Conservation (phyloP, 179 eudicot genomes). For the Patellifolia procumbens region DNA sequence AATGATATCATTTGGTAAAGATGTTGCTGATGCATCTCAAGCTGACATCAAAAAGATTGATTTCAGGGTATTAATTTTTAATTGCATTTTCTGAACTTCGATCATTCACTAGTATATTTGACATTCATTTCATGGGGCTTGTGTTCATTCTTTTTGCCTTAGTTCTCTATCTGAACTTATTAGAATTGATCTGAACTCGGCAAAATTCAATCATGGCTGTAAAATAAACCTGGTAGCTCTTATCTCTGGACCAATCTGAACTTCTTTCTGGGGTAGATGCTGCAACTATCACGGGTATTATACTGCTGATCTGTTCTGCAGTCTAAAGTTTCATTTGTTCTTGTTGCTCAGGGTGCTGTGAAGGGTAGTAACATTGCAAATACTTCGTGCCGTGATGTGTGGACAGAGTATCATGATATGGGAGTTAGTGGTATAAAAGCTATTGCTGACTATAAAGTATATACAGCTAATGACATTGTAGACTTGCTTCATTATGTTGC, state of each 20-base stretch:
- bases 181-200: no score
- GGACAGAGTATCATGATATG: slow-evolving; percentile 98
- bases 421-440: slow-evolving; percentile 80
- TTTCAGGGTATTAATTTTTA: slow-evolving; percentile 60
- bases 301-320: background rate
- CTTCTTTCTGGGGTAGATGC: background rate
- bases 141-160: background rate
- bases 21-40: slow-evolving; percentile 60
- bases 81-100: background rate
- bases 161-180: no score
- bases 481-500: slow-evolving; percentile 89
- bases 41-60: slow-evolving; percentile 65
- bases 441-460: slow-evolving; percentile 78
- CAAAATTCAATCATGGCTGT: no score
- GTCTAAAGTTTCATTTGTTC: background rate
- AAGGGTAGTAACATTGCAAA: slow-evolving; percentile 79
- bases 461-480: slow-evolving; percentile 58
- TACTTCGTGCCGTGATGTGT: slow-evolving; percentile 73
- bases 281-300: background rate
- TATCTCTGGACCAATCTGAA: no score
- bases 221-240: no score
- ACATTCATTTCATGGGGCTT: background rate
- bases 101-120: background rate
- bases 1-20: slow-evolving; percentile 86
- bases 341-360: slow-evolving; percentile 57